A percentile compares a stretch with the other conserved stretches of the same genome.
Conservation (phyloP, 2,329 filamentous ascomycete species). For the Camillea tinctor region DNA sequence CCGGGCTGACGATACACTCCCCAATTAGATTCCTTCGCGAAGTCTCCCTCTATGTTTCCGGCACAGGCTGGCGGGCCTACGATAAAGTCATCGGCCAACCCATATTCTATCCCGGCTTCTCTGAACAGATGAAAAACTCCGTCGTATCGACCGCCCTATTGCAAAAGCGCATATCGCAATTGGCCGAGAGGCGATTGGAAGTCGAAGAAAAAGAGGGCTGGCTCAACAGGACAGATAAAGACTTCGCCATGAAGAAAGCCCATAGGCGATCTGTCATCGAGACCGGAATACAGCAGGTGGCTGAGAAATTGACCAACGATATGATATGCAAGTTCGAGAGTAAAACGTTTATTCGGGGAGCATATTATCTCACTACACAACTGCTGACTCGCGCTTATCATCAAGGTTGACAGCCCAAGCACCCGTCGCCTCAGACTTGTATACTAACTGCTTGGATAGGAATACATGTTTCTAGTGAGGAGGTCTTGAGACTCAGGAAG, state of each 20-base stretch:
- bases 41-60: constrained; percentile 88
- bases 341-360: constrained; percentile 85
- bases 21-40: constrained; percentile 78
- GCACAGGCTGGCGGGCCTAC: constrained; percentile 93
- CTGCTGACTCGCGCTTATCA: constrained; percentile 91
- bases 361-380: constrained; percentile 87
- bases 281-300: constrained; percentile 72
- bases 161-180: constrained; percentile 68
- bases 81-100: constrained; percentile 87
- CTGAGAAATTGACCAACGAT: constrained; percentile 81
- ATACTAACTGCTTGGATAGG: constrained; percentile 33
- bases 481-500: constrained; percentile 77
- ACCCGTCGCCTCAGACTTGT: not conserved
- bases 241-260: constrained; percentile 51
- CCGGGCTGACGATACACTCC: constrained; percentile 15
- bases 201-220: constrained; percentile 77
- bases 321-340: constrained; percentile 99
- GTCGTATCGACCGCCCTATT: constrained; percentile 77
- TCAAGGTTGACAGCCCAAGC: constrained; percentile 52
- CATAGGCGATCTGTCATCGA: constrained; percentile 66
- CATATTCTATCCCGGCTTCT: constrained; percentile 89
- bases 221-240: constrained; percentile 54
- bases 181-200: constrained; percentile 71
- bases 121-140: constrained; percentile 79
- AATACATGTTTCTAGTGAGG: constrained; percentile 93